Conservation (phyloP, 2,329 filamentous ascomycete genomes). For the Ophiocordyceps australis region DNA sequence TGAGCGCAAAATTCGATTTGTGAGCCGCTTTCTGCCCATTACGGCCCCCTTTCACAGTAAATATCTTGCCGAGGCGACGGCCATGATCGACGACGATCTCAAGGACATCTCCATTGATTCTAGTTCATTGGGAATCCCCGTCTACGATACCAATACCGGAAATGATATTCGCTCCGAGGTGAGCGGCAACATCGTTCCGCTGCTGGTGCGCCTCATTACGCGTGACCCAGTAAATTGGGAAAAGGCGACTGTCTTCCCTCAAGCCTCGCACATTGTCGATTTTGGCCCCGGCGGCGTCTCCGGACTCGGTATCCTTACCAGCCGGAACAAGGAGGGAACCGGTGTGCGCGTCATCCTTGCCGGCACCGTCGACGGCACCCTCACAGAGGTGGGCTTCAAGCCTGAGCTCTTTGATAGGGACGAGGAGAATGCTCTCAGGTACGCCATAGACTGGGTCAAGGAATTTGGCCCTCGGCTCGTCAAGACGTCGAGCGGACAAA, state of each 20-base stretch:
- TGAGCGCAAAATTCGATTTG: constrained; percentile 89
- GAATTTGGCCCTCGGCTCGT: constrained; percentile 87
- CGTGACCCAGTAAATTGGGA: constrained; percentile 94
- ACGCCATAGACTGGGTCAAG: constrained; percentile 93
- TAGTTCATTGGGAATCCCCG: constrained; percentile 59
- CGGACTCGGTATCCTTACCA: constrained; percentile 85
- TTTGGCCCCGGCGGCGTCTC: constrained; percentile 96
- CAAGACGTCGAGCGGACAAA: constrained; percentile 75
- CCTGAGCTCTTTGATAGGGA: constrained; percentile 94
- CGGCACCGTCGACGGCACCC: constrained; percentile 79
- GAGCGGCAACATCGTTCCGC: constrained; percentile 65
- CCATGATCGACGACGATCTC: constrained; percentile 72
- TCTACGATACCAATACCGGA: constrained; percentile 81
- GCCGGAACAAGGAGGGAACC: constrained; percentile 97
- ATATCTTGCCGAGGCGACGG: constrained; percentile 68
- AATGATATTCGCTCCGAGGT: constrained; percentile 59
- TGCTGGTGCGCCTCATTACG: constrained; percentile 82
- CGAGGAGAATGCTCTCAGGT: constrained; percentile 85
- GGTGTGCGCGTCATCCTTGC: constrained; percentile 93
- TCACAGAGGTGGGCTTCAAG: constrained; percentile 90
- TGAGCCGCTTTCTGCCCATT: constrained; percentile 92
- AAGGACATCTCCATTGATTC: constrained; percentile 63
- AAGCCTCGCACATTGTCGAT: constrained; percentile 86
- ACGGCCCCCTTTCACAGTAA: constrained; percentile 97
- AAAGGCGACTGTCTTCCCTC: constrained; percentile 75